Percentiles rank a stretch among this genome's conserved stretches.
Evolutionary conservation across 1,284 basidiomycete genomes (phyloP).

Genomic region (Cutaneotrichosporon cutaneum): DNA sequence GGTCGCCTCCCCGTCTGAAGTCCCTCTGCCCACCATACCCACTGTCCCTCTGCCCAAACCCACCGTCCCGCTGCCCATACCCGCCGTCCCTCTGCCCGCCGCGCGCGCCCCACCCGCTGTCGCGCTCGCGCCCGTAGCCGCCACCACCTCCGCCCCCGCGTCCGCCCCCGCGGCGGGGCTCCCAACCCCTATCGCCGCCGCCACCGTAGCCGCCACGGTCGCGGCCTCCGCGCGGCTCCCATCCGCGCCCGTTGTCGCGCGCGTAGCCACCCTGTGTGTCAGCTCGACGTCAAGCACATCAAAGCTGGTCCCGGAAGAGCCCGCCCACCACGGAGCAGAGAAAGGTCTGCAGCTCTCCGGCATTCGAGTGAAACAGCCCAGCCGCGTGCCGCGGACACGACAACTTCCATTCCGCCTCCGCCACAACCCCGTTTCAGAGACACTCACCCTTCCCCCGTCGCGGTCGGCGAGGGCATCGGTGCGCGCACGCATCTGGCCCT

Average conservation of each 20-base stretch:
- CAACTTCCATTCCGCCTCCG: background rate
- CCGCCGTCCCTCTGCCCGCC: slow-evolving; percentile 3
- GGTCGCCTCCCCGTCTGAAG: slow-evolving; percentile 4
- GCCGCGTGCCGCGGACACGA: background rate
- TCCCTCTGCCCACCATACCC: slow-evolving; percentile 4
- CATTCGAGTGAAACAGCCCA: background rate
- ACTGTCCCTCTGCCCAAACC: slow-evolving; percentile 14
- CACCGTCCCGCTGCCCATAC: slow-evolving; percentile 17
- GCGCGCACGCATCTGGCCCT: slow-evolving; percentile 23
- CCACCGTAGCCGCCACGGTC: slow-evolving; percentile 10
- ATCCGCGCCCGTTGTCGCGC: slow-evolving; percentile 13
- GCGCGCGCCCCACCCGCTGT: slow-evolving; percentile 15
- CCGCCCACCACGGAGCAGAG: background rate
- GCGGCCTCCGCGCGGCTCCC: slow-evolving; percentile 14
- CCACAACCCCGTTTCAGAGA: background rate
- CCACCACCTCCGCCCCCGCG: slow-evolving; percentile 11
- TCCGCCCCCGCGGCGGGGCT: slow-evolving; percentile 4
- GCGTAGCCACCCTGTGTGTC: background rate
- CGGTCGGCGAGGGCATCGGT: slow-evolving; percentile 11
- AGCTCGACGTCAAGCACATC: too few relatives aligned
- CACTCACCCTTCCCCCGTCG: slow-evolving; percentile 15
- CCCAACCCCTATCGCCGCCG: slow-evolving; percentile 13
- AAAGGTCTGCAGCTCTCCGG: background rate
- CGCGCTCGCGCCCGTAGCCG: slow-evolving; percentile 17
- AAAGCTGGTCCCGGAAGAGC: too few relatives aligned